Percentiles rank a stretch among this genome's conserved stretches.
phyloP scores from a whole-genome alignment of 768 basidiomycete genomes.

The Calocybe indica region DNA sequence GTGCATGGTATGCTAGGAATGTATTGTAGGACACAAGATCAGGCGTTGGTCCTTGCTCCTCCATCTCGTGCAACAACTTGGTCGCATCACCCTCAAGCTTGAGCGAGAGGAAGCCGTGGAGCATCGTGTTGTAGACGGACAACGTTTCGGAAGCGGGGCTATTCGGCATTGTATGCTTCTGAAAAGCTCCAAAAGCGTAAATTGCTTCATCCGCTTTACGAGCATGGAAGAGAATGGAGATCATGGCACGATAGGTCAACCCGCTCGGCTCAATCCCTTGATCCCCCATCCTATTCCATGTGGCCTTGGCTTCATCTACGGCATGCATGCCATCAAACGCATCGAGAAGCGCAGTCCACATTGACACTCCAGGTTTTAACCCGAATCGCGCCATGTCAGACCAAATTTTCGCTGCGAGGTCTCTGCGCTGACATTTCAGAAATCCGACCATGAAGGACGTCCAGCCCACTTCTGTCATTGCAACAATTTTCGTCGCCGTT shows the following conservation, averaged over 20 bases:
- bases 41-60: constrained; percentile 47
- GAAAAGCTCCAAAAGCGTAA: constrained; percentile 44
- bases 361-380: constrained; percentile 43
- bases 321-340: constrained; percentile 50
- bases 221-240: constrained; percentile 52
- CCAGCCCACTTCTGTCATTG: constrained; percentile 57
- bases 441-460: constrained; percentile 62
- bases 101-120: constrained; percentile 58
- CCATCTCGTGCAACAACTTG: constrained; percentile 38
- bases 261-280: constrained; percentile 53
- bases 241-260: constrained; percentile 63
- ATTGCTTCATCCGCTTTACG: constrained; percentile 47
- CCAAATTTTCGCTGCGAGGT: constrained; percentile 64
- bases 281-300: constrained; percentile 62
- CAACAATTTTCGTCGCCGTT: constrained; percentile 34
- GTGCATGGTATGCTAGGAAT: constrained; percentile 62
- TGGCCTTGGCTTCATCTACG: constrained; percentile 44
- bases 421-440: constrained; percentile 44
- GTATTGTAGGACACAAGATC: constrained; percentile 81
- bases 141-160: constrained; percentile 21
- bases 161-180: constrained; percentile 23
- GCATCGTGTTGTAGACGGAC: constrained; percentile 66
- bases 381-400: constrained; percentile 49
- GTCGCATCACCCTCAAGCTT: constrained; percentile 33
- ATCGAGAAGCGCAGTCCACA: constrained; percentile 72